Evolutionary conservation across 2,329 filamentous ascomycete species (phyloP), one percentile per base, ranked within the genome.

Genomic region (Eurotiales sp.): DNA sequence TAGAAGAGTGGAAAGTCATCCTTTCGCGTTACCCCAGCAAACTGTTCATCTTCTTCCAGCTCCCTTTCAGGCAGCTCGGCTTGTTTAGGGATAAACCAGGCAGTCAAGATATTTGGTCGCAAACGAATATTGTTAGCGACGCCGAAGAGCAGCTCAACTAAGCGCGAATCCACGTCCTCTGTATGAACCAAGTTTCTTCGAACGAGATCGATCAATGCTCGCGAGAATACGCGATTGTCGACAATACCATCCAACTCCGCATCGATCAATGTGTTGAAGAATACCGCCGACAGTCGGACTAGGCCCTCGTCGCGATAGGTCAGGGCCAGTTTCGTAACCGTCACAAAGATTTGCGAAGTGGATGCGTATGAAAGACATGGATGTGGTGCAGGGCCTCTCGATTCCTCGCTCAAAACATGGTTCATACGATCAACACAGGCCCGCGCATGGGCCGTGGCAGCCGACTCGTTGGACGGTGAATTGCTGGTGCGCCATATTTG

Each of bases 1-100:
- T 97, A 97, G 72, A 96, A 97, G 1, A 99, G 73, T 0, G 93
- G 93, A 59, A 99, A 99, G 64, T 97, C 92, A 58, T 90, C 88
- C 67, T 90, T 87, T 64, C 95, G 87, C 5, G 88, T 93, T 45
- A 86, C 83, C 3, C 90, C 91, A 1, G 88, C 87, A 66, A 96
- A 95, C 57, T 83, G 84, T 47, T 86, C 80, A 54, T 81, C 78
- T 55, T 81, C 78, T 32, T 72, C 68, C 17, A 71, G 68, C 39
- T 68, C 63, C 36, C 69, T 66, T 60, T 66, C 61, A 59, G 71
- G 66, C 4, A 64, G 63, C 15, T 70, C 61, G 2, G 68, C 64
- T 19, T 77, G 52, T 23, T 56, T 76, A 7, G 83, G 82, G 57
- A 86, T 87, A 72, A 99, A 99, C 93, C 93, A 99, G 14, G 90